Percentiles rank a stretch among this genome's conserved stretches.
Conservation (phyloP, 2,329 filamentous ascomycete genomes). For the Fusarium drepaniforme region DNA sequence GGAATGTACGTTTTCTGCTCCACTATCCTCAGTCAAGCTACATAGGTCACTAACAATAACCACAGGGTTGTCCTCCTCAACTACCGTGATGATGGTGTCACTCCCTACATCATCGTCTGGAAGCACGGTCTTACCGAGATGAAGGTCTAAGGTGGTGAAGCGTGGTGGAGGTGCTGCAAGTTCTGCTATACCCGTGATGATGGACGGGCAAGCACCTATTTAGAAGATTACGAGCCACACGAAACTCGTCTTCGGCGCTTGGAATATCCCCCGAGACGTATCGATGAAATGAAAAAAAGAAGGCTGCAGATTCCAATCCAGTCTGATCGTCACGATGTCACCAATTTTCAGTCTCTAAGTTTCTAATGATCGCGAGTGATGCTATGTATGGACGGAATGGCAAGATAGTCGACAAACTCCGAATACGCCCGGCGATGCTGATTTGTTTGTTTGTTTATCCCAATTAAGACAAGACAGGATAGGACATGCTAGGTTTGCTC, state of each 20-base stretch:
- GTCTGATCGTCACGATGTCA: slow-evolving; percentile 11
- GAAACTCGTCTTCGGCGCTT: slow-evolving; percentile 39
- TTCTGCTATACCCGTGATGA: slow-evolving; percentile 30
- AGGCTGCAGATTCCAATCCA: slow-evolving; percentile 31
- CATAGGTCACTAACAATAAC: slow-evolving; percentile 8
- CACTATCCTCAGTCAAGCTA: neutral
- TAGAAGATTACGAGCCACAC: slow-evolving; percentile 40
- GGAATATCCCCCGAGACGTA: slow-evolving; percentile 36
- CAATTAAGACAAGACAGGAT: neutral
- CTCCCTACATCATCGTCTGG: slow-evolving; percentile 91
- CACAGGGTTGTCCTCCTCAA: slow-evolving; percentile 88
- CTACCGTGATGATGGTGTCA: slow-evolving; percentile 96
- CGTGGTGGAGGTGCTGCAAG: slow-evolving; percentile 28
- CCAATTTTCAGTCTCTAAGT: neutral
- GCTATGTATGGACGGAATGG: neutral
- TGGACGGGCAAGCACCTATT: slow-evolving; percentile 31
- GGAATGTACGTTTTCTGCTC: slow-evolving; percentile 79
- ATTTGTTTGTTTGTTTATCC: slow-evolving; percentile 4
- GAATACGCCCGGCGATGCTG: slow-evolving; percentile 27
- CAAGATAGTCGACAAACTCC: slow-evolving; percentile 14
- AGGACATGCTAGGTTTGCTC: slow-evolving; percentile 3
- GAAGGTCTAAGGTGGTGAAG: slow-evolving; percentile 80
- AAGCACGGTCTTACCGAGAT: slow-evolving; percentile 90
- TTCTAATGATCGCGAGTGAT: neutral
- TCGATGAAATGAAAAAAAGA: slow-evolving; percentile 42